Evolutionary conservation across 202 grass and related monocot species (phyloP), one percentile per base, ranked within the genome.

Genomic region (Musa balbisiana): DNA sequence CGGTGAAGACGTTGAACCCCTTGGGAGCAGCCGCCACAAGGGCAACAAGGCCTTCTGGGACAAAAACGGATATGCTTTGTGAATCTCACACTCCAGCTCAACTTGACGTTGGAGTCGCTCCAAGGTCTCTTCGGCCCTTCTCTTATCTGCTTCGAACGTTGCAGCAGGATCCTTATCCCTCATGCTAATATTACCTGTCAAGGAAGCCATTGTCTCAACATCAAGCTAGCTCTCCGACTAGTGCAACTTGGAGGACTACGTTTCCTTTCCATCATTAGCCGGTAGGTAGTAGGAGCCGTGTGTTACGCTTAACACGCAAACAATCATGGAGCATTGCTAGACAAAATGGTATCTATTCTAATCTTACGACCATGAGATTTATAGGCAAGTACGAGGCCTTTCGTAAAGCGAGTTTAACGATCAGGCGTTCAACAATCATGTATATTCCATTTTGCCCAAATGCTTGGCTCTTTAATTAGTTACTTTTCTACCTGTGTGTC

Each of bases 81-180:
- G 17, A 20, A 52, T 16, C 9, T 21, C 67, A 4, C 21, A 51
- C 16, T 67, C 67, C n/a, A 51, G 17, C 10, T 51, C 49, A 21
- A 70, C 49, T 49, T 51, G 50, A 10, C 9, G 33, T n/a, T 70
- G 67, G 49, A 70, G 11, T 70, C 67, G 25, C 9, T 70, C 67
- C 9, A 70, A 8, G 49, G 67, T 19, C 67, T 70, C 67, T 12
- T 70, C 67, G 51, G 27, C 27, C 43, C 67, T 70, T 51, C 17
- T 70, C 67, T 70, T 70, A 49, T 70, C 67, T 70, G 15, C 67
- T 51, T 51, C 17, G 11, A 70, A 70, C 27, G 67, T 70, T 20
- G 43, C 33, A 14, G 25, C 19, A 51, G 67, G 43, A 51, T 70
- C 19, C 19, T 51, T 70, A 52, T 70, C 67, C 67, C 19, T 70